A percentile compares a stretch with the other conserved stretches of the same genome.
Conservation (phyloP, 352 stramenopile genomes). For the Phytopythium helicoides region DNA sequence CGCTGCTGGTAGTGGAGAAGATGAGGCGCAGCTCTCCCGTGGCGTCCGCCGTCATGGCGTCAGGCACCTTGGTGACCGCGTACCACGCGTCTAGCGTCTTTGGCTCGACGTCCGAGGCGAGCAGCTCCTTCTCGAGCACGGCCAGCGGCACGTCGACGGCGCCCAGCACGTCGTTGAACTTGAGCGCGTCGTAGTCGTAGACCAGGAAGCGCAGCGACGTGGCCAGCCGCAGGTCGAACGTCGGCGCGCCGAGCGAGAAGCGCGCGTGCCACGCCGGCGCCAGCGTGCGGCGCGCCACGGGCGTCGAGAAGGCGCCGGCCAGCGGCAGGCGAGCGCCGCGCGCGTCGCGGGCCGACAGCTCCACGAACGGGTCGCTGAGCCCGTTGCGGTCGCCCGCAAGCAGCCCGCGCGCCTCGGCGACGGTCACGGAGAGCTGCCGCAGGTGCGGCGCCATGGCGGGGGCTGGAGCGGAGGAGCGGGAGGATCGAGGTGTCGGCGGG, state of each 20-base stretch:
- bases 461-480: not conserved
- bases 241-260: constrained; percentile 36
- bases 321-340: constrained; percentile 35
- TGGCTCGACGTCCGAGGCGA: constrained; percentile 23
- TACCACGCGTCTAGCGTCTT: constrained; percentile 42
- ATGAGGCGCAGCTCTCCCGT: constrained; percentile 51
- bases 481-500: not conserved
- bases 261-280: constrained; percentile 46
- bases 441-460: constrained; percentile 10
- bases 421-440: constrained; percentile 37
- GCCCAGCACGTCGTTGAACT: constrained; percentile 60
- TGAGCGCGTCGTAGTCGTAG: constrained; percentile 58
- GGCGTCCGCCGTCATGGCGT: constrained; percentile 50
- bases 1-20: constrained; percentile 19
- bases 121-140: constrained; percentile 4
- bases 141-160: constrained; percentile 63
- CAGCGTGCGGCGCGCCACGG: constrained; percentile 46
- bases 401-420: constrained; percentile 57
- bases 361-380: constrained; percentile 72
- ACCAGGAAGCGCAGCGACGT: constrained; percentile 61
- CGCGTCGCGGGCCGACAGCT: constrained; percentile 50
- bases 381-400: constrained; percentile 65
- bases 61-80: constrained; percentile 38
- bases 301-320: constrained; percentile 44
- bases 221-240: constrained; percentile 53